Base-by-base conservation (phyloP, 1,139 yeast genomes). In the Saccharomyces pastorianus region DNA sequence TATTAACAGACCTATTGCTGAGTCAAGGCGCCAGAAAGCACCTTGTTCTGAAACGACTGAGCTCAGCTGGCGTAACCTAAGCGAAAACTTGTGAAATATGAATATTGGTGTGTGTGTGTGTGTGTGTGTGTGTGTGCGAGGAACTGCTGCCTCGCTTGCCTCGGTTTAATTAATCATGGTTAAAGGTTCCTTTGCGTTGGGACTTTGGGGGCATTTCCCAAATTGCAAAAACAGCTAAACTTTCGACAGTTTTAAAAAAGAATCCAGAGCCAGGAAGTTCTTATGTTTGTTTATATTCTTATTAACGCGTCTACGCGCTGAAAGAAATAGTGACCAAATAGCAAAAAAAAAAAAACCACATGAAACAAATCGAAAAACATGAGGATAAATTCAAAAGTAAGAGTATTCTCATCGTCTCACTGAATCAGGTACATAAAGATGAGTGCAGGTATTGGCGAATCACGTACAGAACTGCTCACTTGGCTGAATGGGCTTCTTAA, bases 401-500 rank as follows among this genome's bases (percentile, higher is more conserved):
- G 20, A 29, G 17, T 38, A 20, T 2, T 3, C 23, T 20, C 23
- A 31, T 3, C 6, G 14, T 32, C 38, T 1, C 9, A 32, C 38
- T 32, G 38, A 32, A 32, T 32, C 4, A 32, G 14, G n/a, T 31
- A 48, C n/a, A 13, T 6, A 51, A 31, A 2, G 17, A 64, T 64
- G 66, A 61, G 67, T 50, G 66, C 38, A 13, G 38, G 69, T 13
- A 71, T 82, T 64, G 87, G 88, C 32, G 90, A 85, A 64, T 85
- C 95, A 28, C 81, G 98, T 63, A 82, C 85, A 50, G 97, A 90
- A 63, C 79, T 93, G 29, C 73, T 95, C 56, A 80, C 78, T 56
- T 95, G 99, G 98, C 77, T 93, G 61, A 91, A 91, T 67, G 75
- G 79, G 51, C 79, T 88, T 6, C 76, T 89, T 48, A 79, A 79